Evolutionary conservation across 805 yeast species (phyloP), one percentile per base, ranked within the genome.

Genomic region (Nakazawaea ernobii): DNA sequence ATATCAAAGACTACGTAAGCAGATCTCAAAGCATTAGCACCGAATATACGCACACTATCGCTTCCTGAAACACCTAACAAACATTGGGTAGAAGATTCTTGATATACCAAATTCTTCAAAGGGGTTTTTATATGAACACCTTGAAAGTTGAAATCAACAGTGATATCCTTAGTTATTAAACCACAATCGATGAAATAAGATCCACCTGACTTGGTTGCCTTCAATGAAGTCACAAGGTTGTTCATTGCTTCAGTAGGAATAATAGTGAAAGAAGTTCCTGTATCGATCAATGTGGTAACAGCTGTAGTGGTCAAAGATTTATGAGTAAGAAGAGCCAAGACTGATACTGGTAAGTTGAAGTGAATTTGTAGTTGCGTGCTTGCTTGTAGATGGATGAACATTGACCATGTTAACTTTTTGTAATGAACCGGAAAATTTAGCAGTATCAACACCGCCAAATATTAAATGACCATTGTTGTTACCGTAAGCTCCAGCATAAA

Each of bases 371-470:
- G 20, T 17, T 9, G 43, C 20, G 11, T 27, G n/a, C 4, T 9
- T 28, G 14, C 9, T 20, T 8, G 17, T 1, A 13, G 40, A 28
- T 4, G 41, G 41, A 35, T 49, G 48, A 11, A 48, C 36, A 4
- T 39, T 45, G 37, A 55, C 54, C n/a, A 71, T 50, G 2, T 77
- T 75, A 5, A 80, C 57, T 0, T 76, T 67, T 30, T 66, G 59
- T 36, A 79, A 57, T 20, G 53, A 42, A 13, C 86, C 86, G 0
- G 59, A 39, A 59, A 75, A 79, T 59, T 80, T 82, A 13, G 76
- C 72, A 49, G 70, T 71, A 58, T 83, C 89, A 15, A 79, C 72
- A 39, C 82, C 90, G 43, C 90, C 90, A 62, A 84, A 83, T 39
- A 83, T 56, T 8, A 83, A 63, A 11, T 66, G 59, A 15, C 86